Percentiles rank a stretch among this genome's conserved stretches.
Conservation (phyloP, 805 yeast genomes). For the Candida sakaeoensis region DNA sequence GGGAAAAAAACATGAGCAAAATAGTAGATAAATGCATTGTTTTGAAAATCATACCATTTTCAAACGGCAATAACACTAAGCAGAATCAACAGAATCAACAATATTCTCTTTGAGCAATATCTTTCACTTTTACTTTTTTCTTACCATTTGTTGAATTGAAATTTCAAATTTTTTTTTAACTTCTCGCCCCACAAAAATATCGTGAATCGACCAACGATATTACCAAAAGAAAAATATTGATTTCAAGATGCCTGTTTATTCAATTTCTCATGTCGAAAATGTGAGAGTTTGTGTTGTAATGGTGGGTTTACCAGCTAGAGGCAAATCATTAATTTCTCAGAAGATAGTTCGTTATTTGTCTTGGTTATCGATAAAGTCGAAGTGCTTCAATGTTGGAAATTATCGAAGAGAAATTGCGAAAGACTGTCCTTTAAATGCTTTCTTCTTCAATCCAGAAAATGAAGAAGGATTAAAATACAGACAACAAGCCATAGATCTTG, state of each 20-base stretch:
- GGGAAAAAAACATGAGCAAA: neutral
- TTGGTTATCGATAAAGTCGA: constrained; percentile 86
- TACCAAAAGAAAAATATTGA: neutral
- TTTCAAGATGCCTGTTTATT: constrained; percentile 49
- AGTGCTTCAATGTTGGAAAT: constrained; percentile 84
- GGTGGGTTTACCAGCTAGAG: constrained; percentile 89
- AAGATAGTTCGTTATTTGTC: constrained; percentile 88
- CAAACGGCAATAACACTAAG: too few species aligned
- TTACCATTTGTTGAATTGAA: too few species aligned
- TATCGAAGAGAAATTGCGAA: constrained; percentile 64
- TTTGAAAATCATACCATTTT: neutral
- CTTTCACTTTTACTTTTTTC: too few species aligned
- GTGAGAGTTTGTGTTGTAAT: constrained; percentile 78
- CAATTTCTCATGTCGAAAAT: constrained; percentile 61
- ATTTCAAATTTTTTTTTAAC: neutral
- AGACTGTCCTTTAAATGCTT: constrained; percentile 60
- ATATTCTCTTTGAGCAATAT: too few species aligned
- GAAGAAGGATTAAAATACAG: constrained; percentile 61
- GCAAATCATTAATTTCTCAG: constrained; percentile 91
- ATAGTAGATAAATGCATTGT: neutral
- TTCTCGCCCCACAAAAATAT: constrained; percentile 2
- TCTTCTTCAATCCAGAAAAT: constrained; percentile 70
- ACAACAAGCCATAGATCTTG: constrained; percentile 64
- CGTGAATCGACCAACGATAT: neutral
- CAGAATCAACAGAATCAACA: too few species aligned